Percentiles rank a stretch among this genome's conserved stretches.
These are phyloP conservation scores for Aquilaria sinensis DNA, from an alignment of 345 rosid genomes.

Conservation along the genomic window DNA sequence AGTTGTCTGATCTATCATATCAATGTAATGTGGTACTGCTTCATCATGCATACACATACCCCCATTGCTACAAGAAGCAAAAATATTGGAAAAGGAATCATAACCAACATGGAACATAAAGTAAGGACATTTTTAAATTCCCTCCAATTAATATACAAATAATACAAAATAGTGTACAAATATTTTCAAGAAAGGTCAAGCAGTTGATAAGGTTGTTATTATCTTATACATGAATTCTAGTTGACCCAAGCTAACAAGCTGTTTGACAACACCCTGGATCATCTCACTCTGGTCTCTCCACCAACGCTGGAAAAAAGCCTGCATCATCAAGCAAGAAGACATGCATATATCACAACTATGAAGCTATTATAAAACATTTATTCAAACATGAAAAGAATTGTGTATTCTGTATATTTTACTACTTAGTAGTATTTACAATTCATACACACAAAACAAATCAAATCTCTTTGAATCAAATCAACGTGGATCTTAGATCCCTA, in stretches of 20 bases:
- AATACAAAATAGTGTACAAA: not conserved
- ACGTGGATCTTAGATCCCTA: too few species aligned
- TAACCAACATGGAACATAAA: not conserved
- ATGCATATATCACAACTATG: not conserved
- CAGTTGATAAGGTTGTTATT: conserved; percentile 1
- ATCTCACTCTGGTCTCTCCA: conserved; percentile 82
- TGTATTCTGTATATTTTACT: too few species aligned
- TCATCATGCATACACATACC: conserved; percentile 99
- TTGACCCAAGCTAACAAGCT: conserved; percentile 70
- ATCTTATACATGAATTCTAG: conserved; percentile 76
- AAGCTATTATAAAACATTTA: too few species aligned
- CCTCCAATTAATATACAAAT: not conserved
- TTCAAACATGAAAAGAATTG: too few species aligned
- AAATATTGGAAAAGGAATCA: conserved; percentile 5
- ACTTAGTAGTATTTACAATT: too few species aligned
- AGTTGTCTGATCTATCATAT: conserved; percentile 97
- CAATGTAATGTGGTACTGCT: conserved; percentile 87
- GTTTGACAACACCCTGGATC: conserved; percentile 46
- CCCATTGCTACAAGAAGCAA: conserved; percentile 65
- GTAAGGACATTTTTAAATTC: not conserved
- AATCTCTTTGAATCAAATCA: too few species aligned
- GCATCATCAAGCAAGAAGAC: conserved; percentile 17
- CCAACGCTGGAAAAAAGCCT: conserved; percentile 99
- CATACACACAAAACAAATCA: too few species aligned
- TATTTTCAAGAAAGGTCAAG: not conserved